phyloP scores from a whole-genome alignment of 345 rosid genomes.

The Rhodamnia argentea region DNA sequence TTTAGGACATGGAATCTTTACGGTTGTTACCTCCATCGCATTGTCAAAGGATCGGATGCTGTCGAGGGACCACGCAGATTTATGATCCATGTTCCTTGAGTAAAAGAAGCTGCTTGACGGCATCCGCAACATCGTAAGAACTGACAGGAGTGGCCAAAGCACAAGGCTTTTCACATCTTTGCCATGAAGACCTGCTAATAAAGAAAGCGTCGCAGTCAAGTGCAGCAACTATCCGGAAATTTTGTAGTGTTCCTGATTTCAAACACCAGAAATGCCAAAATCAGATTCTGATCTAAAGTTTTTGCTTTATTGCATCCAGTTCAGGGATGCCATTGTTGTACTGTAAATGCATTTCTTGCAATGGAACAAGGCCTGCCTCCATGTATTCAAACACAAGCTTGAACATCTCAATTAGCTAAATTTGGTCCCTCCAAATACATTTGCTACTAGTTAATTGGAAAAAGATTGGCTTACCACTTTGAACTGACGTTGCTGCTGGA shows the following conservation, averaged over 20 bases:
- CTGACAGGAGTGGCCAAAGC: neutral
- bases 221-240: neutral
- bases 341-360: neutral
- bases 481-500: slow-evolving; percentile 81
- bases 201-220: neutral
- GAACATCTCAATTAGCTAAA: no score
- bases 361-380: no score
- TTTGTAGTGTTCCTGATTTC: neutral
- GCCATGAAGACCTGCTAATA: neutral
- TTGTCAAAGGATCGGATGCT: neutral
- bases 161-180: neutral
- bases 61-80: neutral
- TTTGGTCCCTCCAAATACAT: neutral
- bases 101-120: neutral
- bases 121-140: neutral
- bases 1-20: neutral
- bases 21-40: neutral
- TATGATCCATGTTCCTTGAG: neutral
- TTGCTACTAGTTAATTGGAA: neutral
- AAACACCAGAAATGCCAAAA: neutral
- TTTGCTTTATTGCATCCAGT: neutral
- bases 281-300: neutral
- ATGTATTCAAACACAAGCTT: no score
- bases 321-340: neutral
- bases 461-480: slow-evolving; percentile 38